Percentiles rank a stretch among this genome's conserved stretches.
These are phyloP conservation scores for Rhynchospora tenuis DNA, from an alignment of 176 grass and related monocot genomes.

Conservation along the genomic window DNA sequence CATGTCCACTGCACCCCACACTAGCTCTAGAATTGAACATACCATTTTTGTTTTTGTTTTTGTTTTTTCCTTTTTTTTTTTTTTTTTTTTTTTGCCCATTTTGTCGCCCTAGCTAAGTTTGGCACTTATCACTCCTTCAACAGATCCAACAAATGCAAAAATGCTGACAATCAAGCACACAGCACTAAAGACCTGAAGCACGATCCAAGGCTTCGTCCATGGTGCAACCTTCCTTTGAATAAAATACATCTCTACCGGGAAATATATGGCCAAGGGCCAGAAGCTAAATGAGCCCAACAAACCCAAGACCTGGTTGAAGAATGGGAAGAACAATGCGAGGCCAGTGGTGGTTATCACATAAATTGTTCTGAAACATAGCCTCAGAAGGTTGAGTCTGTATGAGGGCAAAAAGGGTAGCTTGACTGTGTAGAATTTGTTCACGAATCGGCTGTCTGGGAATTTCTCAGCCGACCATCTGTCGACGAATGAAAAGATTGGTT, in stretches of 20 bases:
- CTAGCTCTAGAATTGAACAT: not conserved
- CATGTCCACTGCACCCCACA: not conserved
- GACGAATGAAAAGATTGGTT: slow-evolving; percentile 46
- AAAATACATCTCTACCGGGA: slow-evolving; percentile 90
- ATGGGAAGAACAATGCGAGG: slow-evolving; percentile 67
- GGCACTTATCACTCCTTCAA: slow-evolving; percentile 43
- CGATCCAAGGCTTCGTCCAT: slow-evolving; percentile 49
- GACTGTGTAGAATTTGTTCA: slow-evolving; percentile 28
- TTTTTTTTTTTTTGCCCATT: not conserved
- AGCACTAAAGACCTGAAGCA: slow-evolving; percentile 41
- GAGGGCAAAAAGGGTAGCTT: slow-evolving; percentile 13
- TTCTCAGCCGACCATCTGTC: slow-evolving; percentile 26
- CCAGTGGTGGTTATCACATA: slow-evolving; percentile 55
- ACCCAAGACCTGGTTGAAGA: slow-evolving; percentile 73
- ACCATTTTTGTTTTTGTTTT: not conserved
- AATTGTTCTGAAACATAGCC: slow-evolving; percentile 51
- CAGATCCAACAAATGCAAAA: slow-evolving; percentile 59
- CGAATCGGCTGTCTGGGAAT: slow-evolving; percentile 10
- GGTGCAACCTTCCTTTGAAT: slow-evolving; percentile 35
- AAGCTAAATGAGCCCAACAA: slow-evolving; percentile 67
- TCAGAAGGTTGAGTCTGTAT: slow-evolving; percentile 31
- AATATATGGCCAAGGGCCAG: slow-evolving; percentile 66
- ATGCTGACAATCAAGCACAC: slow-evolving; percentile 37
- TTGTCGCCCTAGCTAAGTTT: slow-evolving; percentile 9
- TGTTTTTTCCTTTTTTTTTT: too few species aligned